These are phyloP conservation scores for Monilinia fructicola DNA, from an alignment of 2,329 filamentous ascomycete genomes.

Conservation along the genomic window DNA sequence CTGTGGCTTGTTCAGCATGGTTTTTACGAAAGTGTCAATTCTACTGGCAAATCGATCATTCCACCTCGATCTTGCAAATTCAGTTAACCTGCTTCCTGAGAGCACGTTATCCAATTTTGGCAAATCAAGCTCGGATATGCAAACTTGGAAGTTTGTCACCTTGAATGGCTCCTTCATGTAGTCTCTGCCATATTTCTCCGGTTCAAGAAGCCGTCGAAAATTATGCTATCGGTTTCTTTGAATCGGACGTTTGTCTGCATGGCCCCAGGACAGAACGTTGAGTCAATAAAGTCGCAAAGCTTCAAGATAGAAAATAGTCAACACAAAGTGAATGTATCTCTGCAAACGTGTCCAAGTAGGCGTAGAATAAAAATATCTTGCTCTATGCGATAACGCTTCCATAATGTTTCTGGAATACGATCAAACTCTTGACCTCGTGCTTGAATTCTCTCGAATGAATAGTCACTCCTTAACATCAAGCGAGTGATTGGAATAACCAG, in stretches of 20 bases:
- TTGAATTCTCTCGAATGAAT: background rate
- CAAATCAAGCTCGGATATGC: background rate
- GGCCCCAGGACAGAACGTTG: too few species aligned
- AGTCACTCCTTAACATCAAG: background rate
- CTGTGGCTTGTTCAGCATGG: background rate
- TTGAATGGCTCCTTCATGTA: background rate
- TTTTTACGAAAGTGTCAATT: background rate
- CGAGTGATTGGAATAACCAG: background rate
- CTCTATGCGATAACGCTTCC: background rate
- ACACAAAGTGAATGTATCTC: background rate
- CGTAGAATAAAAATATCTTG: background rate
- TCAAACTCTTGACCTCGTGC: background rate
- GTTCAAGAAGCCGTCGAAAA: background rate
- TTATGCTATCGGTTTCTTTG: background rate
- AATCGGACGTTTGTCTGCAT: too few species aligned
- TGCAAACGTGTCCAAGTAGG: background rate
- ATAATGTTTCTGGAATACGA: background rate
- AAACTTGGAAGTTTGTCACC: background rate
- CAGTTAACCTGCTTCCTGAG: background rate
- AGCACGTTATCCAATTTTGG: background rate
- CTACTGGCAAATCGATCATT: background rate
- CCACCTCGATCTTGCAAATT: conserved; percentile 1
- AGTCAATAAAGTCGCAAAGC: background rate
- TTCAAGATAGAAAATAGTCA: background rate
- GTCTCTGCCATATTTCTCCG: background rate